These are phyloP conservation scores for Tremellales sp. DNA, from an alignment of 1,284 basidiomycete genomes.

Conservation along the genomic window DNA sequence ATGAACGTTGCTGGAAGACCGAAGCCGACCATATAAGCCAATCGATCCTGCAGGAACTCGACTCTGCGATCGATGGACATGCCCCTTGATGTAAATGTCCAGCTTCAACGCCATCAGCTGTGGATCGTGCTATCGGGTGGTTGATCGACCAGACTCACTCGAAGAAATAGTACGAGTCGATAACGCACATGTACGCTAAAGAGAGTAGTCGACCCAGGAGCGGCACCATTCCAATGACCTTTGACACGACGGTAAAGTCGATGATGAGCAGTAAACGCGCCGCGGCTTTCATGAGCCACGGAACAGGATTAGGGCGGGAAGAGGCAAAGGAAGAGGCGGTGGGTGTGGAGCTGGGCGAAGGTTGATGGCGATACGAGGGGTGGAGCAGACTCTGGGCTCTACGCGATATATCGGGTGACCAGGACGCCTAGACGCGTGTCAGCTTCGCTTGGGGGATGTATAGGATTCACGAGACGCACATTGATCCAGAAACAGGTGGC, in stretches of 20 bases:
- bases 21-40: slow-evolving; percentile 46
- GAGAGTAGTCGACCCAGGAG: slow-evolving; percentile 29
- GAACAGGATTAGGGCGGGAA: slow-evolving; percentile 3
- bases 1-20: slow-evolving; percentile 43
- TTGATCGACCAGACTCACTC: slow-evolving; percentile 33
- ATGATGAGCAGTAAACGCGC: slow-evolving; percentile 42
- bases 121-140: background rate
- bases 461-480: slow-evolving; percentile 16
- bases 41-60: slow-evolving; percentile 37
- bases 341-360: slow-evolving; percentile 16
- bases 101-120: slow-evolving; percentile 19
- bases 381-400: slow-evolving; percentile 42
- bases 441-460: background rate
- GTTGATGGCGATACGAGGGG: slow-evolving; percentile 42
- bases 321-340: slow-evolving; percentile 6
- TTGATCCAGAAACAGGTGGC: slow-evolving; percentile 47
- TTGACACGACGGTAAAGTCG: slow-evolving; percentile 45
- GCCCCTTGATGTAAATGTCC: slow-evolving; percentile 35
- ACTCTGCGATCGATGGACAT: slow-evolving; percentile 40
- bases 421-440: slow-evolving; percentile 16
- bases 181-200: slow-evolving; percentile 42
- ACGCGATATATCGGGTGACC: slow-evolving; percentile 42
- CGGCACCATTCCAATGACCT: slow-evolving; percentile 39
- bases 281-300: slow-evolving; percentile 26
- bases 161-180: slow-evolving; percentile 48